phyloP scores from a whole-genome alignment of 176 grass and related monocot genomes.

The Triticum monococcum region DNA sequence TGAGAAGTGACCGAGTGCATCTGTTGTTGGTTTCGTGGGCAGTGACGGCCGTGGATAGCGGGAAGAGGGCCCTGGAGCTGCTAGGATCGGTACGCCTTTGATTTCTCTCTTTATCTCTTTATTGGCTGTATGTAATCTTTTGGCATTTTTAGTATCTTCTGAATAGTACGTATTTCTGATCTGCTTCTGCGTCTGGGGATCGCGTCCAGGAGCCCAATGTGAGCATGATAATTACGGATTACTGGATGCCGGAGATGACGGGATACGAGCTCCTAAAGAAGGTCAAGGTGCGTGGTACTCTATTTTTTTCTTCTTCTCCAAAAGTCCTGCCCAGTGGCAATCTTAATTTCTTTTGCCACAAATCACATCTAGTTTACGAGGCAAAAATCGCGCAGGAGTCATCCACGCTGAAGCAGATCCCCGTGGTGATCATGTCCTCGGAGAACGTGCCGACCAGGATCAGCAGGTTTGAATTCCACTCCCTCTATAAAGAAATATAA shows the following conservation, averaged over 20 bases:
- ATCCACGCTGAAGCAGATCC: constrained; percentile 66
- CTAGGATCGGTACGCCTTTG: constrained; percentile 49
- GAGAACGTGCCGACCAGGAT: constrained; percentile 86
- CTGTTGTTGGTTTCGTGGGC: not conserved
- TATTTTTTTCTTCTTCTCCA: not conserved
- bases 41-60: constrained; percentile 93
- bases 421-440: constrained; percentile 96
- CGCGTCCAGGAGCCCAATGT: constrained; percentile 67
- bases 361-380: not conserved
- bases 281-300: constrained; percentile 53
- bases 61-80: constrained; percentile 81
- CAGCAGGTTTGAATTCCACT: constrained; percentile 34
- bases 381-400: constrained; percentile 54
- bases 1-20: not conserved
- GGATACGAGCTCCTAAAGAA: constrained; percentile 91
- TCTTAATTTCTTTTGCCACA: not conserved
- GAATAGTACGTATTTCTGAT: not conserved
- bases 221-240: constrained; percentile 94
- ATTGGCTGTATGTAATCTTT: not conserved
- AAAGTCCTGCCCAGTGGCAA: not conserved
- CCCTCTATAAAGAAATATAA: too few species aligned
- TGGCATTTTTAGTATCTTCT: not conserved
- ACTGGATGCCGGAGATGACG: constrained; percentile 99
- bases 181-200: not conserved
- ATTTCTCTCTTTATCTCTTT: not conserved